Base-by-base conservation (phyloP, 768 basidiomycete species). In the Boletellus ananas region DNA sequence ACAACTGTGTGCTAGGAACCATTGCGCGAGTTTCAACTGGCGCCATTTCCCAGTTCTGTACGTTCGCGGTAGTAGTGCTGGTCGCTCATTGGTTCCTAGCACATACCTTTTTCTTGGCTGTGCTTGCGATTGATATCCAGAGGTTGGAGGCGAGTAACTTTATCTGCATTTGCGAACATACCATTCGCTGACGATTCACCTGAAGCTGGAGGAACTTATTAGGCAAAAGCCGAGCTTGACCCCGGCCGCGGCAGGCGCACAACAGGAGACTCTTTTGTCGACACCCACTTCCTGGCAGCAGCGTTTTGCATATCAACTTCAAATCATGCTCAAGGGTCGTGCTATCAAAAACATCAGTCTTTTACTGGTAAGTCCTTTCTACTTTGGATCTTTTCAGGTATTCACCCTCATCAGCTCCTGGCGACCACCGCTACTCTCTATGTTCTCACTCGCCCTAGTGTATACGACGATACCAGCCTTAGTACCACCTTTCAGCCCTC, bases 81-180 rank as follows among this genome's bases (percentile, higher is more conserved):
- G 87, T 97, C 27, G 94, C 93, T 14, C 94, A 98, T 66, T 98
- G 93, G 93, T 95, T 94, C 72, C 78, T 98, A 52, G 87, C 95
- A 14, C 91, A 96, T 62, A 96, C 93, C 0, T 95, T 97, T 72
- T 97, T 95, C 70, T 76, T 94, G 56, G 89, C 94, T 7, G 93
- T 96, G 23, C 72, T 99, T 20, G 93, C 92, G 0, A 96, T 99
- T 58, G 95, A 99, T 72, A 84, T 97, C 40, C 94, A 96, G 58
- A 83, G 95, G 40, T 70, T 99, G 21, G 95, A 95, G 72, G 85
- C 83, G 59, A 43, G 77, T 23, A 27, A 8, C 39, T 6, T n/a
- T 6, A 7, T 25, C 20, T 33, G 51, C 34, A 1, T 31, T 34
- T 14, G 33, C 41, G 16, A 12, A 33, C 33, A 13, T 21, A 43